These are phyloP conservation scores for Stagonosporopsis chrysanthemi DNA, from an alignment of 2,329 filamentous ascomycete genomes.

Conservation along the genomic window DNA sequence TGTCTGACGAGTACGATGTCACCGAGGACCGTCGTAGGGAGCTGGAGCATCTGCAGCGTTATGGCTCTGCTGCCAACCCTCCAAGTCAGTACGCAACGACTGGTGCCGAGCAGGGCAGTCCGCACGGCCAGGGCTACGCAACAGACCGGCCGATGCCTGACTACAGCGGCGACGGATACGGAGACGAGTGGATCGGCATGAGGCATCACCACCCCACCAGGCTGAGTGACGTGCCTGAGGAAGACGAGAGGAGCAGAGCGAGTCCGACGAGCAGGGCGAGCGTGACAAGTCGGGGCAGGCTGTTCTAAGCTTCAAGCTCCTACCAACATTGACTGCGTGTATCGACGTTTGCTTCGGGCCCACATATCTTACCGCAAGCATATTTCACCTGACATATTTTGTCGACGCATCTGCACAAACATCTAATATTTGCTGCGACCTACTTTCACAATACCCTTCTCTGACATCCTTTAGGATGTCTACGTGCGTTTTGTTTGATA, in stretches of 20 bases:
- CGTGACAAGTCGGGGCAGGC: constrained; percentile 40
- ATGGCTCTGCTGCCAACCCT: constrained; percentile 49
- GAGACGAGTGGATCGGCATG: constrained; percentile 48
- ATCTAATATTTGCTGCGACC: constrained; percentile 15
- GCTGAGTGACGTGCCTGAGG: constrained; percentile 51
- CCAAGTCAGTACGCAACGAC: constrained; percentile 40
- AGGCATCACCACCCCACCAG: constrained; percentile 51
- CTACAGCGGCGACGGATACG: constrained; percentile 50
- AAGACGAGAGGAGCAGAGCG: constrained; percentile 50
- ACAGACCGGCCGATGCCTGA: constrained; percentile 32
- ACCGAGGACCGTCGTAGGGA: constrained; percentile 59
- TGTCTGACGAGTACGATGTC: constrained; percentile 63
- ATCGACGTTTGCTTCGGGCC: neutral
- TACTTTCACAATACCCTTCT: constrained; percentile 17
- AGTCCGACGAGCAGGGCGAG: constrained; percentile 47
- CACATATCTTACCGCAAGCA: constrained; percentile 12
- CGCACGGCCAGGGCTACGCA: constrained; percentile 30
- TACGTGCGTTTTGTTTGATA: constrained; percentile 10
- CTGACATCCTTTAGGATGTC: constrained; percentile 4
- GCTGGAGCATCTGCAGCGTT: constrained; percentile 56
- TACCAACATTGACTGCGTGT: neutral
- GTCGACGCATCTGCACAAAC: neutral
- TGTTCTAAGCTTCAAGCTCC: constrained; percentile 6
- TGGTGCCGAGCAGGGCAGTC: constrained; percentile 22
- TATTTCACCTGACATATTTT: constrained; percentile 5